These are phyloP conservation scores for Stramenopiles sp. DNA, from an alignment of 352 stramenopile genomes.

Conservation along the genomic window DNA sequence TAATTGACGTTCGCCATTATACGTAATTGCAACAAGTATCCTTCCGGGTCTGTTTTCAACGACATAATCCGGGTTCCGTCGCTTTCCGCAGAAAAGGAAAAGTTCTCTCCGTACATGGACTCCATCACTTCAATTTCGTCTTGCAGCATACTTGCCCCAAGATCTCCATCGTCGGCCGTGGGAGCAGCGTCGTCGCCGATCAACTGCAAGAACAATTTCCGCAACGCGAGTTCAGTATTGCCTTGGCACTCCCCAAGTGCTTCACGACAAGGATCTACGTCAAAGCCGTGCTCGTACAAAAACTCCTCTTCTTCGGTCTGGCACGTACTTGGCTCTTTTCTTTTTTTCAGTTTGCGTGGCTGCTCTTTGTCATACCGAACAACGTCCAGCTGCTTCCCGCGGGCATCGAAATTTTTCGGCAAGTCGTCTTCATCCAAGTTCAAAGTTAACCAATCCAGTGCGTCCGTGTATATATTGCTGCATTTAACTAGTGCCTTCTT, in stretches of 20 bases:
- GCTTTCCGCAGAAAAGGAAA: neutral
- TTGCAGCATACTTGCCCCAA: too few species aligned
- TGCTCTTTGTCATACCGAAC: neutral
- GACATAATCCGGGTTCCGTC: neutral
- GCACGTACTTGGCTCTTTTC: too few species aligned
- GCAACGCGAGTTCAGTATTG: neutral
- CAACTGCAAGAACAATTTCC: neutral
- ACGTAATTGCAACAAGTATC: neutral
- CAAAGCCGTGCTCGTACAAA: slow-evolving; percentile 4
- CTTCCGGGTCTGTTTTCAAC: neutral
- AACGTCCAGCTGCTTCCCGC: slow-evolving; percentile 65
- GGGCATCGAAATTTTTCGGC: slow-evolving; percentile 44
- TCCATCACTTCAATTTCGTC: slow-evolving; percentile 4
- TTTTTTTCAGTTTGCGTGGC: neutral
- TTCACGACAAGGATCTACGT: neutral
- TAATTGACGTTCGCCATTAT: neutral
- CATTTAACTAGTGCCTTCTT: neutral
- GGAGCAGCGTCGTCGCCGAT: neutral
- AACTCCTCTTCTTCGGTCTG: neutral
- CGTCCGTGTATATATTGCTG: slow-evolving; percentile 6
- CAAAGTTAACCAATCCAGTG: slow-evolving; percentile 27
- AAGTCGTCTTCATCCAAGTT: slow-evolving; percentile 24
- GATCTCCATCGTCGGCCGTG: neutral
- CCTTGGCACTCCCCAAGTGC: neutral
- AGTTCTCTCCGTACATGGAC: neutral